Evolutionary conservation across 768 basidiomycete genomes (phyloP), one percentile per base, ranked within the genome.

Genomic region (Melanogaster broomeanus): DNA sequence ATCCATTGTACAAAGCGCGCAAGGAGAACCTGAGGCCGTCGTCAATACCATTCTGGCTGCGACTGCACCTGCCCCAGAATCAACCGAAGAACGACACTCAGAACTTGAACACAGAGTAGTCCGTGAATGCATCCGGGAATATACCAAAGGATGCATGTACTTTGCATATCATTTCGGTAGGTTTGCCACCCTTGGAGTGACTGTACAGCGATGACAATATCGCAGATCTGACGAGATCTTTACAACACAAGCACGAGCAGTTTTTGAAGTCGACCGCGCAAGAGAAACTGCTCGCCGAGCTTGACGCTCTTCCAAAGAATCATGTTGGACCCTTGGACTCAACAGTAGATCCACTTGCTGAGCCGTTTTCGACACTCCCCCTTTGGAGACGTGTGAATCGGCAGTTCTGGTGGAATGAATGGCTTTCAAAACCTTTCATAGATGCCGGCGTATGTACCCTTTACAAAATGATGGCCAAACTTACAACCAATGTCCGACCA

Each of bases 391-490:
- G 93, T 12, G 90, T 93, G 1, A 92, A 98, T 60, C 79, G 80
- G 42, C 86, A 89, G 38, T 98, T 92, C 67, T 98, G 94, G 90
- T 98, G 94, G 93, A 99, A 98, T 62, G 90, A 93, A 61, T 85
- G 84, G 78, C 77, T 98, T 51, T 78, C 82, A 24, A 87, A 87
- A 57, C 86, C 90, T 2, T 88, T 99, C 57, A 74, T 93, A 34
- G 92, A 98, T 54, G 86, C 87, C 40, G 93, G 94, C 19, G 93
- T 93, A 71, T 51, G 81, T 70, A 15, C 16, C 37, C 22, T 48
- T 19, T 25, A 24, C 35, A 40, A 51, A 48, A 21, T 33, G 40
- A 46, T 34, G 42, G 47, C 27, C 25, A 16, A 30, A 10, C 6
- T 1, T 33, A 41, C 25, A 42, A 10, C 27, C 12, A 35, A 42